Conservation (phyloP, 2,329 filamentous ascomycete species). For the Beauveria sp. region DNA sequence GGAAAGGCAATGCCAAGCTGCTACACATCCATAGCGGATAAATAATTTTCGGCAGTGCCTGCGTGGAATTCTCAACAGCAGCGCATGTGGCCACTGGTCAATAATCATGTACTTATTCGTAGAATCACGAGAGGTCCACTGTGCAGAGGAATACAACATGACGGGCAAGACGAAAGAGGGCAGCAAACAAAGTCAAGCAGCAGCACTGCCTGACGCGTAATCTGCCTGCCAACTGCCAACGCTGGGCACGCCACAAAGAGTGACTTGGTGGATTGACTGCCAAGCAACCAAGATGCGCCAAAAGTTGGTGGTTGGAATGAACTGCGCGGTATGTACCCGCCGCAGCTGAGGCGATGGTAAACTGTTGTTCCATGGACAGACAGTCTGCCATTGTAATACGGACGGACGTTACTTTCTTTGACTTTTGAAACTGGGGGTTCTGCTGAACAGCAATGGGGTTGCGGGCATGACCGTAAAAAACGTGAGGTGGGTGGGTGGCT, state of each 20-base stretch:
- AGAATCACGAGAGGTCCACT: too few relatives aligned
- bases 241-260: constrained; percentile 1
- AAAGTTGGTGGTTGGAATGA: background rate
- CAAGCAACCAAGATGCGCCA: constrained; percentile 1
- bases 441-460: background rate
- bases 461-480: background rate
- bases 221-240: background rate
- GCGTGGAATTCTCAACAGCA: too few relatives aligned
- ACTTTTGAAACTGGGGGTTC: background rate
- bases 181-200: background rate
- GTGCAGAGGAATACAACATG: too few relatives aligned
- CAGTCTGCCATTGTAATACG: background rate
- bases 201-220: background rate
- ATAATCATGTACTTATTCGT: too few relatives aligned
- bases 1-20: background rate
- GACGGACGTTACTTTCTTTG: background rate
- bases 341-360: background rate
- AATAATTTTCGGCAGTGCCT: too few relatives aligned
- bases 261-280: background rate
- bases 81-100: too few relatives aligned
- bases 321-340: background rate
- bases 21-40: too few relatives aligned
- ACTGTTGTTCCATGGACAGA: background rate
- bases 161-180: too few relatives aligned
- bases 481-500: background rate